These are phyloP conservation scores for Cutaneotrichosporon daszewskae DNA, from an alignment of 1,284 basidiomycete species.

Conservation along the genomic window DNA sequence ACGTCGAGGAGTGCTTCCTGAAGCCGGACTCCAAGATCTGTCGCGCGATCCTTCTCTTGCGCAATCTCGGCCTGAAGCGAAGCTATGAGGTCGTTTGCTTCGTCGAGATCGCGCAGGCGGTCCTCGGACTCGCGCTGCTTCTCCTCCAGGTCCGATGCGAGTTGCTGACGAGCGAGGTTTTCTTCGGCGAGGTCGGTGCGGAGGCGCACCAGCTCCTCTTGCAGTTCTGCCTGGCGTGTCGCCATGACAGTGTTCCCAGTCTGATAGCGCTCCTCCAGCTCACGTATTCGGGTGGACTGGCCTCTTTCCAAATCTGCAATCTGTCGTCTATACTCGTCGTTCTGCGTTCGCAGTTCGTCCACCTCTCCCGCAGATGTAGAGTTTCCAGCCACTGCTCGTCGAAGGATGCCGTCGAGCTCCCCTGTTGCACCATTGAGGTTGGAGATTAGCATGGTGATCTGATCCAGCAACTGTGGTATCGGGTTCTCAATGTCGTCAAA, in stretches of 20 bases:
- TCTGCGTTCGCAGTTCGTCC: conserved; percentile 10
- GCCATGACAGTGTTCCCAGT: conserved; percentile 61
- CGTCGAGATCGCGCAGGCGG: conserved; percentile 25
- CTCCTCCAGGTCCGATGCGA: conserved; percentile 33
- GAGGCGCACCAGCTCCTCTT: conserved; percentile 39
- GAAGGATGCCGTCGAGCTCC: conserved; percentile 73
- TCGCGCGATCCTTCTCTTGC: conserved; percentile 53
- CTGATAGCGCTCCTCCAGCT: conserved; percentile 59
- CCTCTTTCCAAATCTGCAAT: conserved; percentile 21
- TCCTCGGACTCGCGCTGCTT: conserved; percentile 32
- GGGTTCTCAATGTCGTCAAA: conserved; percentile 45
- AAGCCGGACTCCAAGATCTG: conserved; percentile 52
- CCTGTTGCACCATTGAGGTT: conserved; percentile 71
- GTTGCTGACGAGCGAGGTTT: conserved; percentile 32
- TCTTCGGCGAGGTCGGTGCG: conserved; percentile 39
- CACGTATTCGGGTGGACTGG: conserved; percentile 55
- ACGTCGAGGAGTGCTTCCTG: conserved; percentile 63
- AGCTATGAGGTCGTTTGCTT: conserved; percentile 28
- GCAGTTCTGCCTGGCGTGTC: conserved; percentile 60
- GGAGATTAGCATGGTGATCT: conserved; percentile 61
- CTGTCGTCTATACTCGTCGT: conserved; percentile 22
- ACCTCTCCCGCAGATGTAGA: too few species aligned
- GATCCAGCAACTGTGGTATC: conserved; percentile 58
- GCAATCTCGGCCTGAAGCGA: conserved; percentile 52
- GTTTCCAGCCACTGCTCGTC: too few species aligned